Percentiles rank a stretch among this genome's conserved stretches.
These are phyloP conservation scores for Myriosclerotinia curreyana DNA, from an alignment of 2,329 filamentous ascomycete species.

Conservation along the genomic window DNA sequence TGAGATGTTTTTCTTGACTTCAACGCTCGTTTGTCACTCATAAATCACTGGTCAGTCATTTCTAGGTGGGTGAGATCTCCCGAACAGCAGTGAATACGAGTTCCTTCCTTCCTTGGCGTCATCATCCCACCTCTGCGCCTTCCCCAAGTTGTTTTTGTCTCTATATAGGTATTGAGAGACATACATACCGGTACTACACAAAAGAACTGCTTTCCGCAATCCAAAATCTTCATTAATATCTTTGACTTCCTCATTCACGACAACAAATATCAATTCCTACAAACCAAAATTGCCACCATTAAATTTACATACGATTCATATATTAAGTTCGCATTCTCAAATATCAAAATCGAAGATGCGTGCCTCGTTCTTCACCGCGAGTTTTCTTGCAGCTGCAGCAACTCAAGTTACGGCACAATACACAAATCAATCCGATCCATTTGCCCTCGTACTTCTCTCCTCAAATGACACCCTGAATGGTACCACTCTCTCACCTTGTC, in stretches of 20 bases:
- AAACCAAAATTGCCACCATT: background rate
- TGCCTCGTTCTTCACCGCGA: constrained; percentile 27
- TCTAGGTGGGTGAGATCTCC: background rate
- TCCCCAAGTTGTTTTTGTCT: constrained; percentile 4
- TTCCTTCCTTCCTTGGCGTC: constrained; percentile 12
- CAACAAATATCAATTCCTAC: background rate
- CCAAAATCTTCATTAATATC: background rate
- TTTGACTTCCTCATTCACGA: background rate
- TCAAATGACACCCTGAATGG: constrained; percentile 42
- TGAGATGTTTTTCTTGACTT: background rate
- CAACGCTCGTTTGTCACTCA: background rate
- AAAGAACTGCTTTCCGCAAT: background rate
- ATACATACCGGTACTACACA: too few relatives aligned
- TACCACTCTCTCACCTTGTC: constrained; percentile 44
- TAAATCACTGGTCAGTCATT: too few relatives aligned
- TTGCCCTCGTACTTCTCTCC: constrained; percentile 44
- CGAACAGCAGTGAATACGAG: constrained; percentile 10
- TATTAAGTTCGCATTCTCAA: background rate
- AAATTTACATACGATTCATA: background rate
- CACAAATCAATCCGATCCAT: constrained; percentile 44
- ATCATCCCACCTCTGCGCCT: constrained; percentile 7
- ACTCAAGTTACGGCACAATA: constrained; percentile 34
- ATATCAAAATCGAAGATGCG: constrained; percentile 26
- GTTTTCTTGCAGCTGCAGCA: constrained; percentile 27
- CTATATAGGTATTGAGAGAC: background rate